Evolutionary conservation across 352 stramenopile species (phyloP).

Genomic region (Phytophthora megakarya): DNA sequence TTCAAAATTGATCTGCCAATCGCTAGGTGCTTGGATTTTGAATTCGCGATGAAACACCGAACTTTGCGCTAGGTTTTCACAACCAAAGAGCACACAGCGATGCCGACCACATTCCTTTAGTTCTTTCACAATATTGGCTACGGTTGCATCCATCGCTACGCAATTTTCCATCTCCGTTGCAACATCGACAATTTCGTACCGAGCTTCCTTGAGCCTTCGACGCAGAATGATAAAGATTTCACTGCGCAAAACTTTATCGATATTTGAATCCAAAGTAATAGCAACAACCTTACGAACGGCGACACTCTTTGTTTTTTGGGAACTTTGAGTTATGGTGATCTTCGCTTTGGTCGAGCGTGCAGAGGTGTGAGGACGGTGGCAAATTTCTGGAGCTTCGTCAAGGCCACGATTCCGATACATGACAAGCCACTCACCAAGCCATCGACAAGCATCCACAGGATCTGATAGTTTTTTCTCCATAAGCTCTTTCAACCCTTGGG

Average conservation of each 20-base stretch:
- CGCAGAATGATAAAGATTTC: slow-evolving; percentile 11
- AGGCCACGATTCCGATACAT: slow-evolving; percentile 22
- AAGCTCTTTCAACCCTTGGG: slow-evolving; percentile 46
- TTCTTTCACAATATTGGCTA: slow-evolving; percentile 19
- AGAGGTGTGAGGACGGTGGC: neutral
- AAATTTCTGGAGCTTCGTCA: slow-evolving; percentile 14
- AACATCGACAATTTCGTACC: slow-evolving; percentile 46
- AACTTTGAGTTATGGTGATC: neutral
- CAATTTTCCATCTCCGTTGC: slow-evolving; percentile 9
- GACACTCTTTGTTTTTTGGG: neutral
- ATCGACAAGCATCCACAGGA: slow-evolving; percentile 50
- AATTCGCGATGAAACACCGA: slow-evolving; percentile 27
- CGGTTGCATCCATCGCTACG: neutral
- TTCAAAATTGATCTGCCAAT: slow-evolving; percentile 32
- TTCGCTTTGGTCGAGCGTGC: neutral
- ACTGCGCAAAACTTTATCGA: slow-evolving; percentile 2
- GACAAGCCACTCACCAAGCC: slow-evolving; percentile 61
- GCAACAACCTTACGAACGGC: slow-evolving; percentile 25
- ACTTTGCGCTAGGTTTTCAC: slow-evolving; percentile 21
- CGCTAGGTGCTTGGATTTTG: slow-evolving; percentile 13
- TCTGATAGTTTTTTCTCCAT: slow-evolving; percentile 27
- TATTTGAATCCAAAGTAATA: slow-evolving; percentile 20
- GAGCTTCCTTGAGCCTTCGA: slow-evolving; percentile 15
- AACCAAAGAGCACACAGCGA: slow-evolving; percentile 34
- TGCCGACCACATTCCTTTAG: slow-evolving; percentile 30